Base-by-base conservation (phyloP, 163 green algal genomes). In the Chlorella variabilis region DNA sequence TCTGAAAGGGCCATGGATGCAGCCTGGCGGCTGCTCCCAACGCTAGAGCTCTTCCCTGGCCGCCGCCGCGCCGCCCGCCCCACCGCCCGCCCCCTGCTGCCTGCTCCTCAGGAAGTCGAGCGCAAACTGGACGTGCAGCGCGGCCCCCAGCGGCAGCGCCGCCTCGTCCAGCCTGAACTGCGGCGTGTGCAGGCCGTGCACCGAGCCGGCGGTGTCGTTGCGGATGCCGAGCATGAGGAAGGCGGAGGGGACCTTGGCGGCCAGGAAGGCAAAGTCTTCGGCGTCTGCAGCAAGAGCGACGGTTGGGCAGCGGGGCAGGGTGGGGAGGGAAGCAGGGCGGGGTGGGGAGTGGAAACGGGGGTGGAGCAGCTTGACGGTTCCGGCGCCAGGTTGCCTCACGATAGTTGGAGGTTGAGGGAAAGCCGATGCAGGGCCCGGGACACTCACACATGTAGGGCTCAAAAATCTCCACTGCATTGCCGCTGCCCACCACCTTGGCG, bases 241-340 rank as follows among this genome's bases (percentile, higher is more conserved):
- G 42, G 74, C 49, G 7, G 69, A 77, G 6, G 84, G 90, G 15
- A 94, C 81, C 20, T 58, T 59, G 18, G 76, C 81, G 31, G 88
- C 89, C 76, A 93, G 89, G 75, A 94, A 97, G 0, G 87, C 81
- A 89, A 96, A 97, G 88, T 97, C 93, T 78, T 96, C 93, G 0
- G 77, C 88, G 7, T 77, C 84, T 39, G 33, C 31, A 66, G 61
- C n/a, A n/a, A n/a, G n/a, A n/a, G n/a, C n/a, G n/a, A n/a, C n/a
- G n/a, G n/a, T n/a, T n/a, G n/a, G n/a, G n/a, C n/a, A n/a, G n/a
- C n/a, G n/a, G n/a, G n/a, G n/a, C n/a, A n/a, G n/a, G n/a, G n/a
- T n/a, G n/a, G n/a, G n/a, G n/a, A n/a, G n/a, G n/a, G n/a, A n/a
- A n/a, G n/a, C n/a, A n/a, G n/a, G n/a, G n/a, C n/a, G n/a, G n/a